These are phyloP conservation scores for Cystofilobasidium capitatum DNA, from an alignment of 768 basidiomycete genomes.

Conservation along the genomic window DNA sequence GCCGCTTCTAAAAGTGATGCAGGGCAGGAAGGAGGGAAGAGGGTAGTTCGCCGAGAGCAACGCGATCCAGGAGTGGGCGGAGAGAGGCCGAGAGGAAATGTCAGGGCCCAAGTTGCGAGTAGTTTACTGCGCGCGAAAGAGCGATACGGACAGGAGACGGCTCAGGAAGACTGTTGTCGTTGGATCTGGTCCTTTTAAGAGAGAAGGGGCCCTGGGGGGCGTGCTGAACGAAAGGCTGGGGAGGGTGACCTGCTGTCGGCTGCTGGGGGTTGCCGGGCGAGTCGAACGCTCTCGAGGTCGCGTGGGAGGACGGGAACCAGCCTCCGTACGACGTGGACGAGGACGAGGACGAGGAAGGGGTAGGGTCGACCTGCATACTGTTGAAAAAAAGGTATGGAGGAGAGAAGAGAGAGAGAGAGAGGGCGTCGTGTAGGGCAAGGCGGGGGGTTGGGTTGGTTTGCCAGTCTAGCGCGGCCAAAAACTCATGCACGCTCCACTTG, in stretches of 20 bases:
- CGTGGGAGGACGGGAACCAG: constrained; percentile 4
- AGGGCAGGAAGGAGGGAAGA: too few relatives aligned
- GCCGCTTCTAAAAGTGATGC: constrained; percentile 10
- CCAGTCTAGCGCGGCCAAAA: too few relatives aligned
- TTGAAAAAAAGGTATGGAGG: neutral
- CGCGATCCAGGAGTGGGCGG: too few relatives aligned
- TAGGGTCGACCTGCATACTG: constrained; percentile 17
- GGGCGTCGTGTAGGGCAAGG: neutral
- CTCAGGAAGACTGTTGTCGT: neutral
- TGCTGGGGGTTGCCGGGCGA: constrained; percentile 10
- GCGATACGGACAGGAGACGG: neutral
- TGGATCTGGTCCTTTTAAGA: neutral
- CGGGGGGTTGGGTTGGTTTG: too few relatives aligned
- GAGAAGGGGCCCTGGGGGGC: too few relatives aligned
- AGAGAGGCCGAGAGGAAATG: too few relatives aligned
- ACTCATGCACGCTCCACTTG: too few relatives aligned
- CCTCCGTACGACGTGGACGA: neutral
- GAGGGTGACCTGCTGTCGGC: neutral
- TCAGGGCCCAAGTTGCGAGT: too few relatives aligned
- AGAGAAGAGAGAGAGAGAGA: neutral
- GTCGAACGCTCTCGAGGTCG: neutral
- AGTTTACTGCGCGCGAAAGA: too few relatives aligned
- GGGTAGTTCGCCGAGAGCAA: too few relatives aligned
- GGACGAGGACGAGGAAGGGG: constrained; percentile 4
- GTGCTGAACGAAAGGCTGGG: neutral